These are phyloP conservation scores for Escovopsis sp. DNA, from an alignment of 2,329 filamentous ascomycete genomes.

Conservation along the genomic window DNA sequence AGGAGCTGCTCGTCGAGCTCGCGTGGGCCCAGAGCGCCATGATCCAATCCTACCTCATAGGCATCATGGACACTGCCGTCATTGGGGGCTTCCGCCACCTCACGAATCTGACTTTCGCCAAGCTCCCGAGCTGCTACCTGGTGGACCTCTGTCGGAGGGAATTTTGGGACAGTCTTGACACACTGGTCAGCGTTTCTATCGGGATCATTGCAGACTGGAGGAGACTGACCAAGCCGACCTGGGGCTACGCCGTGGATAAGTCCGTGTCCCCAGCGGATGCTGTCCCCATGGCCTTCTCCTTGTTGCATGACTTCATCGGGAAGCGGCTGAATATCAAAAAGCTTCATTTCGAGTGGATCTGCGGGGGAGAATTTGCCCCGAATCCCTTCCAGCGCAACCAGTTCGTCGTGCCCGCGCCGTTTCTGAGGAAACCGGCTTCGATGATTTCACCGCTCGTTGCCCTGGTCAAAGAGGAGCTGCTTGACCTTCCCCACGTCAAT, in stretches of 20 bases:
- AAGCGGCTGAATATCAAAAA: slow-evolving; percentile 34
- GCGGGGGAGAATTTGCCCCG: slow-evolving; percentile 51
- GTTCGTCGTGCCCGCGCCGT: slow-evolving; percentile 47
- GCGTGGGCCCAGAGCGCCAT: slow-evolving; percentile 57
- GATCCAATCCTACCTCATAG: slow-evolving; percentile 51
- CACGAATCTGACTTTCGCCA: slow-evolving; percentile 46
- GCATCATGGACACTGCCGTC: slow-evolving; percentile 42
- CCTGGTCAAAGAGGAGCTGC: slow-evolving; percentile 22
- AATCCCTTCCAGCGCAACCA: slow-evolving; percentile 47
- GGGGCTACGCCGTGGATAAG: slow-evolving; percentile 33
- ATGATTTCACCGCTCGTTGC: slow-evolving; percentile 18
- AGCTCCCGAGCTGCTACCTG: slow-evolving; percentile 48
- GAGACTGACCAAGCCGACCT: slow-evolving; percentile 36
- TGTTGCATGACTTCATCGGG: slow-evolving; percentile 37
- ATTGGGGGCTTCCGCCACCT: slow-evolving; percentile 36
- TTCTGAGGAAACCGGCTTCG: slow-evolving; percentile 21
- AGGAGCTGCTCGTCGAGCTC: slow-evolving; percentile 53
- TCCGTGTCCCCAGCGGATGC: slow-evolving; percentile 36
- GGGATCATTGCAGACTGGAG: slow-evolving; percentile 55
- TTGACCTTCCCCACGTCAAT: slow-evolving; percentile 42
- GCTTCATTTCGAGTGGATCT: slow-evolving; percentile 51
- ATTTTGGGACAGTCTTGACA: slow-evolving; percentile 47
- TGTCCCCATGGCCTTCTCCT: slow-evolving; percentile 32
- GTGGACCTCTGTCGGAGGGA: slow-evolving; percentile 37
- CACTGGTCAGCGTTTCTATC: slow-evolving; percentile 39